phyloP scores from a whole-genome alignment of 2,329 filamentous ascomycete genomes.

The Aspergillus japonicus region DNA sequence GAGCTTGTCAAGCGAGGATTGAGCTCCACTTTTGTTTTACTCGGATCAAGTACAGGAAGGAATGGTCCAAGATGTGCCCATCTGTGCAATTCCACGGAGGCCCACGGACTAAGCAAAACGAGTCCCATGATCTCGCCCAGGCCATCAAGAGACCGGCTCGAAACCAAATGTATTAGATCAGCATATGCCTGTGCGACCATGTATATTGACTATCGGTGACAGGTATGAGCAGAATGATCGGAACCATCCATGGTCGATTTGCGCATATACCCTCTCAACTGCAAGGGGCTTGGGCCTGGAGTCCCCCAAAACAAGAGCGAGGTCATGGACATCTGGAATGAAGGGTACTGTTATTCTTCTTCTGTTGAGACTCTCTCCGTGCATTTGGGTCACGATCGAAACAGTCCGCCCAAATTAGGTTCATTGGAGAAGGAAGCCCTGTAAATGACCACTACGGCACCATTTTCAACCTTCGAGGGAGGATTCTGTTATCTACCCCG shows the following conservation, averaged over 20 bases:
- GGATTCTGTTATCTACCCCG: background rate
- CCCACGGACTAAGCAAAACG: background rate
- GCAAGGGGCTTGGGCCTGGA: background rate
- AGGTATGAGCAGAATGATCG: background rate
- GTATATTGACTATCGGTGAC: background rate
- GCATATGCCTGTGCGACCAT: background rate
- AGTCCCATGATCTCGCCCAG: slow-evolving; percentile 4
- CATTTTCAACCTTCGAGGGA: background rate
- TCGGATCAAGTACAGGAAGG: background rate
- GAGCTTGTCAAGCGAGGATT: too few relatives aligned
- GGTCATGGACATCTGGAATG: background rate
- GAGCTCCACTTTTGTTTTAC: background rate
- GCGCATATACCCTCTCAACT: background rate
- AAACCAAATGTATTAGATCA: background rate
- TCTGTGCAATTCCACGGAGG: background rate
- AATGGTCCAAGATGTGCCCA: background rate
- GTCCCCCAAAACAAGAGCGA: background rate
- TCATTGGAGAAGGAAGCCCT: background rate
- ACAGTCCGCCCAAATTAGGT: background rate
- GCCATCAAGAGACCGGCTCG: slow-evolving; percentile 3
- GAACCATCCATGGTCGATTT: background rate
- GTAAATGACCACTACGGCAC: background rate
- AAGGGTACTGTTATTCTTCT: background rate
- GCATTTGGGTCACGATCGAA: background rate
- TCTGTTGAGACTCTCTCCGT: background rate